A percentile compares a stretch with the other conserved stretches of the same genome.
These are phyloP conservation scores for Sabuloglossum arenarium DNA, from an alignment of 495 filamentous ascomycete genomes.

Conservation along the genomic window DNA sequence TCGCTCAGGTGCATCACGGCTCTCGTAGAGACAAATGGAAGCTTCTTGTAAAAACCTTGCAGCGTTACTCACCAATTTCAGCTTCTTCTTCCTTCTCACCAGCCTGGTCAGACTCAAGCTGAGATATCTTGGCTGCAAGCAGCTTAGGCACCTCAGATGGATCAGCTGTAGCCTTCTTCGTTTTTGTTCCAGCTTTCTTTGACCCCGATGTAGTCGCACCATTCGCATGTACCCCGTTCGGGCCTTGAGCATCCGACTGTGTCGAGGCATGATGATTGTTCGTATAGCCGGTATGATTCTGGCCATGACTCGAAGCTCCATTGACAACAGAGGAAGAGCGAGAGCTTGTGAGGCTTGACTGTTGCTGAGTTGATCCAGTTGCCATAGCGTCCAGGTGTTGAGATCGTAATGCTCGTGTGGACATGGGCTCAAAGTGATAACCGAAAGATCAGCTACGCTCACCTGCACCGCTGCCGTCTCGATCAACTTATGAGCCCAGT, in stretches of 20 bases:
- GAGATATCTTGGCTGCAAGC: slow-evolving; percentile 80
- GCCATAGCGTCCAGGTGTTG: neutral
- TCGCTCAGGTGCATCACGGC: neutral
- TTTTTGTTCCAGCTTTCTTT: slow-evolving; percentile 44
- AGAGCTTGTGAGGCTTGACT: slow-evolving; percentile 5
- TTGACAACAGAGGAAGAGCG: slow-evolving; percentile 9
- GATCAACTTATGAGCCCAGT: neutral
- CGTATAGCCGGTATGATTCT: slow-evolving; percentile 7
- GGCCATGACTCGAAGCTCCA: slow-evolving; percentile 1
- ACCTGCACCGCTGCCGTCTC: neutral
- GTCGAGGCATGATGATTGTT: slow-evolving; percentile 13
- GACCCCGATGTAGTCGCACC: slow-evolving; percentile 18
- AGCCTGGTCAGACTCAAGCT: slow-evolving; percentile 78
- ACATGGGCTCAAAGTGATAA: neutral
- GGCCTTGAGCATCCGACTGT: slow-evolving; percentile 3
- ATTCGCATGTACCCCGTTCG: slow-evolving; percentile 14
- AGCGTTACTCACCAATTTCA: slow-evolving; percentile 68
- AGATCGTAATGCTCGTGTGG: too few species aligned
- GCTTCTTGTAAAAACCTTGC: neutral
- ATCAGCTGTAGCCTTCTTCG: slow-evolving; percentile 32
- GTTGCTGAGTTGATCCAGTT: neutral
- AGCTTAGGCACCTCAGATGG: slow-evolving; percentile 75
- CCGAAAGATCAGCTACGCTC: neutral
- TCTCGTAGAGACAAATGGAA: neutral
- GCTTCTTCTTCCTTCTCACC: slow-evolving; percentile 88